Base-by-base conservation (phyloP, 1,284 basidiomycete genomes). In the Cutaneotrichosporon sp. region DNA sequence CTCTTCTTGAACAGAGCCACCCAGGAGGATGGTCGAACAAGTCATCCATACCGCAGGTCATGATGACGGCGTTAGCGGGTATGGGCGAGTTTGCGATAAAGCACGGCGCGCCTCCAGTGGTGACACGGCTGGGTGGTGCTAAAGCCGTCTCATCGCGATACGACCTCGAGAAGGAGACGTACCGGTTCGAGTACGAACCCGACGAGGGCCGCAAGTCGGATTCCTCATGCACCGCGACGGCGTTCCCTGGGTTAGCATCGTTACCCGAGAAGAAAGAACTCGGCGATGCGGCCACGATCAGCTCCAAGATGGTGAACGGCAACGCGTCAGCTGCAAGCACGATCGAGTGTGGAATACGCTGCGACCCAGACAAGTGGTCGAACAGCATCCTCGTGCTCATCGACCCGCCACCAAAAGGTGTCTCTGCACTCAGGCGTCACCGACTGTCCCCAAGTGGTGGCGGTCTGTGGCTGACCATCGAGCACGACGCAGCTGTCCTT, bases 11-110 rank as follows among this genome's bases (percentile, higher is more conserved):
- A 76, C 97, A 99, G 81, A 94, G 91, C 14, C 95, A 98, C 79
- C 94, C 94, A 2, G 92, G 97, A 76, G 94, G 95, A 57, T 97
- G 96, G 96, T 89, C 92, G 7, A 93, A 92, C 81, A 99, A 98
- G 80, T 88, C 90, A 0, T 91, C 91, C 18, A 94, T 95, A 46
- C 94, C 94, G 0, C 88, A 89, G 42, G 89, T 92, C 72, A 96
- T 99, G 91, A 89, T 92, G 76, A 85, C 86, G 40, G 86, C 88
- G 2, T 82, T 97, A 1, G 90, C 94, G 0, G 92, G 92, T 8
- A 88, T 95, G 4, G 94, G 95, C 47, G 94, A 97, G 69, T 96
- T 91, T 75, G 90, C 91, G 1, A 95, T 99, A 82, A 95, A 94
- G 77, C 90, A 88, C 68, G 97, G 97, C 16, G 94, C 92, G 0